Conservation (phyloP, 2,329 filamentous ascomycete species). For the Apiospora aurea region DNA sequence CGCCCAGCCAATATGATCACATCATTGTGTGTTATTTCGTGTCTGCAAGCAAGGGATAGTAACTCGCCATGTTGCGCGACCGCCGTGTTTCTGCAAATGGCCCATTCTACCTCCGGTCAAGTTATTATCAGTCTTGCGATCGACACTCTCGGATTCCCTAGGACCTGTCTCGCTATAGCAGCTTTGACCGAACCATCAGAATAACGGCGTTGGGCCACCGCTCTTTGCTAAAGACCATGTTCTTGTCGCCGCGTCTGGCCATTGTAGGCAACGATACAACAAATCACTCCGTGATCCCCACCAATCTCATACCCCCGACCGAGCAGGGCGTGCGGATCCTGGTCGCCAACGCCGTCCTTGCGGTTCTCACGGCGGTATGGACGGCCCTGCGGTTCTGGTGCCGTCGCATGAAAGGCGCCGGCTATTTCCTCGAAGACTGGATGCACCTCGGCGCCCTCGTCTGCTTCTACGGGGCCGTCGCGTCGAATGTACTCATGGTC, state of each 20-base stretch:
- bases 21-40: no score
- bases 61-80: no score
- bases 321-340: not conserved
- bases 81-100: no score
- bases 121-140: no score
- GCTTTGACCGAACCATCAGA: no score
- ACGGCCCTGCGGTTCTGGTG: constrained; percentile 3
- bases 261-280: not conserved
- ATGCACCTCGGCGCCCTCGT: not conserved
- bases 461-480: not conserved
- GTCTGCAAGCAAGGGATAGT: no score
- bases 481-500: not conserved
- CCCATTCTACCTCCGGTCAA: no score
- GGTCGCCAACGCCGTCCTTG: not conserved
- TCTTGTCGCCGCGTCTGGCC: not conserved
- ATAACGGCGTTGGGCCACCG: no score
- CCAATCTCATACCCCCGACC: not conserved
- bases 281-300: not conserved
- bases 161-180: no score
- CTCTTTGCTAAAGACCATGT: not conserved
- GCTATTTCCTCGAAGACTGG: constrained; percentile 8
- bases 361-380: not conserved
- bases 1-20: no score
- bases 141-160: no score
- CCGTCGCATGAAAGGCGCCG: not conserved